Evolutionary conservation across 2,329 filamentous ascomycete species (phyloP).

Genomic region (Diaporthe citriasiana): DNA sequence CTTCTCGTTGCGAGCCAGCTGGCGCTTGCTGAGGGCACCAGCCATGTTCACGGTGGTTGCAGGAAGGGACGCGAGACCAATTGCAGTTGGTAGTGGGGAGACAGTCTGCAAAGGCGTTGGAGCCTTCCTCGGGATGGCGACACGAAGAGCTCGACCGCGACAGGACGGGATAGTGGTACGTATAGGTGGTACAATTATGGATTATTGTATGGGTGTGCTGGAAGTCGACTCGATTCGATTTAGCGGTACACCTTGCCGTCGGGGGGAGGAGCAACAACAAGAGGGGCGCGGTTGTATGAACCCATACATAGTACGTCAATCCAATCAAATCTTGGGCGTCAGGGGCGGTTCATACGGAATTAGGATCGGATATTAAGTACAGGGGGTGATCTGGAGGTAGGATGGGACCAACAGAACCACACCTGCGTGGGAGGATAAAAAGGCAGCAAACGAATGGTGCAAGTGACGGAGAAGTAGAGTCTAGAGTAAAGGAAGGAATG

Average conservation of each 20-base stretch:
- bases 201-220: slow-evolving; percentile 30
- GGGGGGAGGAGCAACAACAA: slow-evolving; percentile 25
- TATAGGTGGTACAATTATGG: slow-evolving; percentile 18
- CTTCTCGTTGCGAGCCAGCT: slow-evolving; percentile 97
- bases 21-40: slow-evolving; percentile 80
- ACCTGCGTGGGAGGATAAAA: neutral
- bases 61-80: slow-evolving; percentile 14
- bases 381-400: slow-evolving; percentile 31
- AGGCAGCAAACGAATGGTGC: slow-evolving; percentile 17
- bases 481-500: neutral
- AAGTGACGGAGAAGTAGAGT: slow-evolving; percentile 7
- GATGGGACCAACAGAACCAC: slow-evolving; percentile 15
- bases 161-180: slow-evolving; percentile 1
- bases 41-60: slow-evolving; percentile 31
- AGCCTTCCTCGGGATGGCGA: slow-evolving; percentile 23
- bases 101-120: slow-evolving; percentile 15
- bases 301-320: slow-evolving; percentile 33
- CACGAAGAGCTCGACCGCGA: slow-evolving; percentile 25
- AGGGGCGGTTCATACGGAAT: slow-evolving; percentile 37
- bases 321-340: slow-evolving; percentile 39
- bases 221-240: slow-evolving; percentile 21
- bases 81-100: slow-evolving; percentile 11
- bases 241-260: slow-evolving; percentile 29
- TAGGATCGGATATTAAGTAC: slow-evolving; percentile 39
- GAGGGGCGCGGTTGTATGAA: slow-evolving; percentile 29